Conservation (phyloP, 2,329 filamentous ascomycete species). For the Fusarium neocosmosporiellum region DNA sequence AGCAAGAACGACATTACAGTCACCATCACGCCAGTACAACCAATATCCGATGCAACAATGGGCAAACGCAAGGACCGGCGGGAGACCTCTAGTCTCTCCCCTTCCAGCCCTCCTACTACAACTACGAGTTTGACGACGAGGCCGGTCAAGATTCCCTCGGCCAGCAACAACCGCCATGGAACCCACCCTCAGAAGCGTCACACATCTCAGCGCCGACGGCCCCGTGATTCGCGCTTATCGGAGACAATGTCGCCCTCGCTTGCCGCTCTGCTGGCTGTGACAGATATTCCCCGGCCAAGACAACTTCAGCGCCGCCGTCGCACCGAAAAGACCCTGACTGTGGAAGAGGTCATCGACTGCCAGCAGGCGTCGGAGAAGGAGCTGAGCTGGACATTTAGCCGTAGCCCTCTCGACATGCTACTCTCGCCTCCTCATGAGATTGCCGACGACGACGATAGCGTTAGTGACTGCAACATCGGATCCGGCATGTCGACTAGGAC, state of each 20-base stretch:
- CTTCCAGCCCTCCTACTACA: constrained; percentile 43
- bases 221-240: constrained; percentile 60
- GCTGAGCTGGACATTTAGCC: constrained; percentile 64
- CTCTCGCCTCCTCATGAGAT: constrained; percentile 70
- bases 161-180: constrained; percentile 52
- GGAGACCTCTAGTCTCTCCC: constrained; percentile 43
- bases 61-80: constrained; percentile 49
- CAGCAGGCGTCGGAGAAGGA: constrained; percentile 69
- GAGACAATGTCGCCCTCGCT: constrained; percentile 69
- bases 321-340: constrained; percentile 55
- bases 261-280: constrained; percentile 70
- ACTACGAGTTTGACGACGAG: constrained; percentile 43
- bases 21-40: constrained; percentile 37
- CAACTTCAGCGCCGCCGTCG: constrained; percentile 50
- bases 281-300: constrained; percentile 65
- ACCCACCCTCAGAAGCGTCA: constrained; percentile 52
- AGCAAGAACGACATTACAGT: constrained; percentile 39
- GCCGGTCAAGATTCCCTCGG: constrained; percentile 64
- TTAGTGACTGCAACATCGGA: constrained; percentile 64
- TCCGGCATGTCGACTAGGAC: constrained; percentile 66
- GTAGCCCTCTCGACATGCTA: constrained; percentile 68
- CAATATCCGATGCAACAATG: constrained; percentile 47
- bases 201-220: constrained; percentile 50
- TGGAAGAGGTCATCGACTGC: constrained; percentile 66
- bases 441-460: constrained; percentile 59